A percentile compares a stretch with the other conserved stretches of the same genome.
Conservation (phyloP, 2,329 filamentous ascomycete species). For the Drechslerella dactyloides region DNA sequence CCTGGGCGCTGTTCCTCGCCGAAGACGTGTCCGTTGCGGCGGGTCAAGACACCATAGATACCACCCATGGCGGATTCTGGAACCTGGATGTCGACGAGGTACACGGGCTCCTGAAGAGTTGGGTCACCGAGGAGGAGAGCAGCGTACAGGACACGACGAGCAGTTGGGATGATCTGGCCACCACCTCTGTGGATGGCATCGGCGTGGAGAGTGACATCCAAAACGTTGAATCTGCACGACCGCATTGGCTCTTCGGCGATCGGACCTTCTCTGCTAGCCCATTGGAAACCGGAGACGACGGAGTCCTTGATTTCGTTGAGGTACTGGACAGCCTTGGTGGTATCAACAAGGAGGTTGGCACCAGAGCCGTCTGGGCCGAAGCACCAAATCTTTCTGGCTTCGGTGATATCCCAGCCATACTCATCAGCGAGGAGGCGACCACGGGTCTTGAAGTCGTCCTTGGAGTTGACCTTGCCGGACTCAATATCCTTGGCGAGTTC, state of each 20-base stretch:
- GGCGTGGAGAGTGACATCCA: conserved; percentile 98
- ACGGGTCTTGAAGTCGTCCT: conserved; percentile 99
- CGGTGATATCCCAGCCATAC: conserved; percentile 98
- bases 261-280: conserved; percentile 97
- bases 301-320: conserved; percentile 99
- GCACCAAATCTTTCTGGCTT: conserved; percentile 99
- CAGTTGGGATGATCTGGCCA: conserved; percentile 97
- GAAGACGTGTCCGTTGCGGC: conserved; percentile 98
- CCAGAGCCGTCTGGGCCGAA: conserved; percentile 94
- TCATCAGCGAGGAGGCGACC: conserved; percentile 96
- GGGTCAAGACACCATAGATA: conserved; percentile 98
- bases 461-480: conserved; percentile 84
- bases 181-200: conserved; percentile 99
- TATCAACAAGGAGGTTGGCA: conserved; percentile 97
- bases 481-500: conserved; percentile 92
- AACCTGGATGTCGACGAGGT: conserved; percentile 99
- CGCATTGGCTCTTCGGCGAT: conserved; percentile 98
- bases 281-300: conserved; percentile 99
- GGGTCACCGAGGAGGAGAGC: conserved; percentile 88
- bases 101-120: conserved; percentile 93
- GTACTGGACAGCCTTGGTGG: conserved; percentile 99
- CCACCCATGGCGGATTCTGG: conserved; percentile 99
- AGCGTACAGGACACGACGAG: conserved; percentile 96
- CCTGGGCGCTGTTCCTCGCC: conserved; percentile 96
- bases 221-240: conserved; percentile 95